These are phyloP conservation scores for Talaromyces sp. DNA, from an alignment of 2,329 filamentous ascomycete genomes.

Conservation along the genomic window DNA sequence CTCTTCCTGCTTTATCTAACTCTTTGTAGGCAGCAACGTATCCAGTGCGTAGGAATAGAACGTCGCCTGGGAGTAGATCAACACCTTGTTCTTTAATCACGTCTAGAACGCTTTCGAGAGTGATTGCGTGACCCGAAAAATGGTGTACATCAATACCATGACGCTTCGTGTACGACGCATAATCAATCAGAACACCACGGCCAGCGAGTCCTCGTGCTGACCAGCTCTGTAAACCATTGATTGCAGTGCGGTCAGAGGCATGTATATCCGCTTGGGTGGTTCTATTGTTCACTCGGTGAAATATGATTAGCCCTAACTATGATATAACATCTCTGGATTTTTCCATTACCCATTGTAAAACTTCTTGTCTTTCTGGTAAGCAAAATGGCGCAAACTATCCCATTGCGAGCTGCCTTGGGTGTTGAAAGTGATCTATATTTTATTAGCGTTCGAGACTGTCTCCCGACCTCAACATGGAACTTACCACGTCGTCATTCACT, in stretches of 20 bases:
- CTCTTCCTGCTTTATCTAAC: conserved; percentile 38
- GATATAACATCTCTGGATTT: background rate
- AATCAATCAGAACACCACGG: conserved; percentile 51
- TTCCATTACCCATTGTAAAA: conserved; percentile 3
- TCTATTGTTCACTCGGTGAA: background rate
- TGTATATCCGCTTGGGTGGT: background rate
- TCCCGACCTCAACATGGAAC: background rate
- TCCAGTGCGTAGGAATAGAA: conserved; percentile 48
- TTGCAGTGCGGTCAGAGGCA: background rate
- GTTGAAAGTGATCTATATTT: conserved; percentile 30
- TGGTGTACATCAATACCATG: conserved; percentile 36
- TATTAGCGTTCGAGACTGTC: background rate
- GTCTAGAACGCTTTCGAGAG: conserved; percentile 30
- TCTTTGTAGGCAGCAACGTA: conserved; percentile 29
- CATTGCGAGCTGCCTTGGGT: conserved; percentile 51
- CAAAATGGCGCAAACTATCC: conserved; percentile 38
- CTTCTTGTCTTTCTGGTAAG: background rate
- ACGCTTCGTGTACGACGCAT: conserved; percentile 41
- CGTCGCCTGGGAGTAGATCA: conserved; percentile 48
- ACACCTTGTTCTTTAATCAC: conserved; percentile 41
- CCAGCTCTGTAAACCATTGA: conserved; percentile 6
- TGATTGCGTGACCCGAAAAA: conserved; percentile 39
- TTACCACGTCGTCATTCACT: conserved; percentile 11
- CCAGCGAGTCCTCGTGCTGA: conserved; percentile 25
- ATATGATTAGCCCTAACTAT: background rate